Conservation (phyloP, 164 flowering plant species). For the Cinnamomum micranthum region DNA sequence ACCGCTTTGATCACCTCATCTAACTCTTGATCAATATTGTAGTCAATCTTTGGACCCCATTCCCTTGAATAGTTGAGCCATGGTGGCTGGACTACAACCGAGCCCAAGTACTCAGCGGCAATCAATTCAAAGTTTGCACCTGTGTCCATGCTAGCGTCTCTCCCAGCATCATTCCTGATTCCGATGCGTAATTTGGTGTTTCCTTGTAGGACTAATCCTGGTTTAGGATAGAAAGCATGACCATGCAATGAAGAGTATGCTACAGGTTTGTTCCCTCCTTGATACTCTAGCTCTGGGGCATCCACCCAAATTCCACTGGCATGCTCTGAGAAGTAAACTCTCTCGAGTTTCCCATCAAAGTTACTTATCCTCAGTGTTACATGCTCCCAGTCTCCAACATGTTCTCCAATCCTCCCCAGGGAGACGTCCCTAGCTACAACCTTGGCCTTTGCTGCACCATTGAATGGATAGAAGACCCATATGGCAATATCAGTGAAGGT, state of each 20-base stretch:
- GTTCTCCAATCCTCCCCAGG: constrained; percentile 49
- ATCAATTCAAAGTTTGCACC: constrained; percentile 23
- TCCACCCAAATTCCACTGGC: constrained; percentile 38
- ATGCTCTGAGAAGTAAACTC: constrained; percentile 39
- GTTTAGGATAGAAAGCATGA: constrained; percentile 37
- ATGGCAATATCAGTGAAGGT: constrained; percentile 65
- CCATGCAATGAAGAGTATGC: constrained; percentile 45
- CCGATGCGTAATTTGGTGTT: constrained; percentile 24
- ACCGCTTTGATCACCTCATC: constrained; percentile 17
- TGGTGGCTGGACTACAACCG: constrained; percentile 24
- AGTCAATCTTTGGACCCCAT: constrained; percentile 36
- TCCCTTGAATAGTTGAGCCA: constrained; percentile 28
- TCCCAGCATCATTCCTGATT: constrained; percentile 41
- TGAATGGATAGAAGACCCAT: constrained; percentile 83
- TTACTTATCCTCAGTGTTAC: constrained; percentile 51
- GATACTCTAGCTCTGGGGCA: constrained; percentile 39
- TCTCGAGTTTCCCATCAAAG: constrained; percentile 43
- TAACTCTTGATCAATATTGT: constrained; percentile 16
- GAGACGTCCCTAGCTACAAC: constrained; percentile 25
- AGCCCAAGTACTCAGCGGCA: constrained; percentile 29
- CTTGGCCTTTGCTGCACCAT: constrained; percentile 50
- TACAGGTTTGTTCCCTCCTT: constrained; percentile 35
- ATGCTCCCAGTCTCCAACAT: constrained; percentile 69
- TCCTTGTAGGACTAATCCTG: constrained; percentile 42
- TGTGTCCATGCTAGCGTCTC: constrained; percentile 31